Conservation (phyloP, 2,329 filamentous ascomycete species). For the Curvularia verruculosa region DNA sequence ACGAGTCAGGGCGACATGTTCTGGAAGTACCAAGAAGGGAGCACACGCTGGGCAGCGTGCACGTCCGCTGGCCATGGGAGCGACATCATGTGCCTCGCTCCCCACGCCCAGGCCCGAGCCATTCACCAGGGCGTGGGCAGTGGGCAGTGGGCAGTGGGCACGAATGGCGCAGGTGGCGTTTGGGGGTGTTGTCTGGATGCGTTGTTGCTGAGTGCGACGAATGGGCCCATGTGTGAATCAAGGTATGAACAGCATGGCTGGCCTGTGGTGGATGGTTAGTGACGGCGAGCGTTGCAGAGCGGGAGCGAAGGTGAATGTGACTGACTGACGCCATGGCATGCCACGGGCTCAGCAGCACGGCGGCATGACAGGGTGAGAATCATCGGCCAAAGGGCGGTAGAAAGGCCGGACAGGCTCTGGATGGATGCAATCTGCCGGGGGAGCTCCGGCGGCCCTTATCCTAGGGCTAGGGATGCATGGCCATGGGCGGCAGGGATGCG, state of each 20-base stretch:
- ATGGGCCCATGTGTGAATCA: no score
- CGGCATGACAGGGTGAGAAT: background rate
- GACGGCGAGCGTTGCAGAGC: slow-evolving; percentile 16
- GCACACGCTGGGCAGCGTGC: slow-evolving; percentile 25
- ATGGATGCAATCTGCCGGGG: slow-evolving; percentile 32
- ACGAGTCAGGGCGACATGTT: slow-evolving; percentile 43
- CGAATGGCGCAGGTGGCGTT: slow-evolving; percentile 13
- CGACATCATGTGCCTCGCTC: slow-evolving; percentile 43
- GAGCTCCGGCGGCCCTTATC: slow-evolving; percentile 25
- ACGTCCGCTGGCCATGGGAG: slow-evolving; percentile 22
- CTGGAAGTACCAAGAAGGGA: slow-evolving; percentile 38
- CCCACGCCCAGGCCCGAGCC: slow-evolving; percentile 40
- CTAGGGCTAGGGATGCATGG: slow-evolving; percentile 16
- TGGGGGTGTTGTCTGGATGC: slow-evolving; percentile 18
- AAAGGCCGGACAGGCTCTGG: slow-evolving; percentile 22
- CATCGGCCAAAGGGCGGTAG: slow-evolving; percentile 15
- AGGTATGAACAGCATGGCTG: no score
- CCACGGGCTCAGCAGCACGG: background rate
- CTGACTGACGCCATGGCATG: slow-evolving; percentile 9
- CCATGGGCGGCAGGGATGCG: slow-evolving; percentile 16
- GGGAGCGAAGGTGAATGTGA: no score
- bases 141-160: slow-evolving; percentile 15
- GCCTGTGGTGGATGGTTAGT: background rate
- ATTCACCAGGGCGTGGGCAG: slow-evolving; percentile 21
- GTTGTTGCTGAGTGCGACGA: slow-evolving; percentile 4